Conservation (phyloP, 1,284 basidiomycete species). For the Rhodotorula sp. region DNA sequence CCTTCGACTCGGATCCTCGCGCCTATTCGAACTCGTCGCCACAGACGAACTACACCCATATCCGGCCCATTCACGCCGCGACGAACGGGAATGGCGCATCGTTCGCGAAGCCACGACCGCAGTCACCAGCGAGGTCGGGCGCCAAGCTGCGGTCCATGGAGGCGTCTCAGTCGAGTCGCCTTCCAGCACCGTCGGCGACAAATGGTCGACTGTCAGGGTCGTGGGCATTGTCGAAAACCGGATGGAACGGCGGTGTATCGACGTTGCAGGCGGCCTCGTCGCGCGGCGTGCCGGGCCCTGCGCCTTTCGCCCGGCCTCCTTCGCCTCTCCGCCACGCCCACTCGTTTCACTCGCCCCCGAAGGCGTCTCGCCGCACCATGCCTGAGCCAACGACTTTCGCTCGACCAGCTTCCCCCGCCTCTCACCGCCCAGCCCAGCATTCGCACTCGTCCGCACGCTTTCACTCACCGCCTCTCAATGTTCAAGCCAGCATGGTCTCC, state of each 20-base stretch:
- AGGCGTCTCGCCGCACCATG: no score
- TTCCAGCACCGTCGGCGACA: no score
- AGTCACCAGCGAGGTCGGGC: no score
- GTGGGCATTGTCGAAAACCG: no score
- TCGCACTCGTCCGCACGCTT: background rate
- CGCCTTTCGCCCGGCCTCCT: background rate
- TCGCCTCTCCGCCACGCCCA: background rate
- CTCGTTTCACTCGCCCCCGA: background rate
- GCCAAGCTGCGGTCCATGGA: no score
- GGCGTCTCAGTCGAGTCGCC: no score
- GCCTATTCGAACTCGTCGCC: background rate
- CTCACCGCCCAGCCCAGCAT: background rate
- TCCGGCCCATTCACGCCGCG: background rate
- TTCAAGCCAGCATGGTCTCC: background rate
- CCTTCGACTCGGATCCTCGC: background rate
- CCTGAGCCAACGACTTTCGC: no score
- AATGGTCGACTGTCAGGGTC: no score
- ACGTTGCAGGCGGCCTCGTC: no score
- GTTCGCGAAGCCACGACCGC: no score
- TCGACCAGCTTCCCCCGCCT: background rate
- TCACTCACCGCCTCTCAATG: background rate
- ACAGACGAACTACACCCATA: background rate
- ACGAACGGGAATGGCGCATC: no score
- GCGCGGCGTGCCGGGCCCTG: background rate
- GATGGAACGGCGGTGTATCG: no score